These are phyloP conservation scores for Syzygium grande DNA, from an alignment of 345 rosid species.

Conservation along the genomic window DNA sequence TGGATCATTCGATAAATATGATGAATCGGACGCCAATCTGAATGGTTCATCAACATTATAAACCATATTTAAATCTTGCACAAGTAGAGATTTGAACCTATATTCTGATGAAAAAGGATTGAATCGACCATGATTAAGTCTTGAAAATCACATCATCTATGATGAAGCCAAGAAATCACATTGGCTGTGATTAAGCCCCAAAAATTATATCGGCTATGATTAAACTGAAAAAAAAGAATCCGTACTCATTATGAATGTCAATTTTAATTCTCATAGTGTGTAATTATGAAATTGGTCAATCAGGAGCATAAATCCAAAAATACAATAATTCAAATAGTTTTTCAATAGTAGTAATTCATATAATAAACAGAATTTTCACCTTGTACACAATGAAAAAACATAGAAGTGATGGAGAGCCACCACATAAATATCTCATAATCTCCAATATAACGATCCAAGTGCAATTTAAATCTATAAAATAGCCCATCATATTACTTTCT, in stretches of 20 bases:
- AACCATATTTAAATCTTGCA: not conserved
- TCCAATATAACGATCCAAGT: not conserved
- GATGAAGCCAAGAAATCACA: not conserved
- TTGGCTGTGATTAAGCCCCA: not conserved
- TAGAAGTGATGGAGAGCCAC: not conserved
- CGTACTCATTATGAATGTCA: not conserved
- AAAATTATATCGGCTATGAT: not conserved
- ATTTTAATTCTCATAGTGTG: not conserved
- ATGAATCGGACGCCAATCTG: not conserved
- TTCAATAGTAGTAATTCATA: not conserved
- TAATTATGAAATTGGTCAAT: not conserved
- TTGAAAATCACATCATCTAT: not conserved
- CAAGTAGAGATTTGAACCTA: not conserved
- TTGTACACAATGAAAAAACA: not conserved
- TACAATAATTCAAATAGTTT: not conserved
- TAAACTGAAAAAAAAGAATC: not conserved
- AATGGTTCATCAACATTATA: not conserved
- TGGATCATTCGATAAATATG: not conserved
- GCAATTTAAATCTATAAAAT: not conserved
- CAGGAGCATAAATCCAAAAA: not conserved
- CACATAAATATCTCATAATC: not conserved
- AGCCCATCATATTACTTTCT: not conserved
- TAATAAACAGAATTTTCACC: not conserved
- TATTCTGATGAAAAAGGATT: not conserved
- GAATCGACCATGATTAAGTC: not conserved